Percentiles rank a stretch among this genome's conserved stretches.
phyloP scores from a whole-genome alignment of 352 stramenopile genomes.

The Globisporangium yorkense region DNA sequence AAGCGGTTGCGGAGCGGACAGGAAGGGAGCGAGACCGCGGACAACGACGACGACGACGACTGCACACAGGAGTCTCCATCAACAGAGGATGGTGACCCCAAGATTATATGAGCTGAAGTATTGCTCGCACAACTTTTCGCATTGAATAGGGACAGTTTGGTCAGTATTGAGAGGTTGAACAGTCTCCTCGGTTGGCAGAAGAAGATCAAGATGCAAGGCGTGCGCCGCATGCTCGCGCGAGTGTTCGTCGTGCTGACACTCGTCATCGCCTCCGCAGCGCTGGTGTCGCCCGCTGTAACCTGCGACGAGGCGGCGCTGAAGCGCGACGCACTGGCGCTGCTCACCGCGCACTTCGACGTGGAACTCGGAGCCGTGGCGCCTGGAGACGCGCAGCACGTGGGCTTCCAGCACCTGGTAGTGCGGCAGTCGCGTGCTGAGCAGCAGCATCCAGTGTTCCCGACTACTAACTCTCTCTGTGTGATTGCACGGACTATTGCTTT shows the following conservation, averaged over 20 bases:
- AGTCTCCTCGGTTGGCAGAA: no score
- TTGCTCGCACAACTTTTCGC: no score
- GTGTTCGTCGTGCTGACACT: no score
- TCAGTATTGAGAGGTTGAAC: no score
- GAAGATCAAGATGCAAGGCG: no score
- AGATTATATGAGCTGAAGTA: slow-evolving; percentile 3
- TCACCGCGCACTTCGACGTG: slow-evolving; percentile 50
- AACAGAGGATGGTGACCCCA: slow-evolving; percentile 16
- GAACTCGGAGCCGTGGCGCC: slow-evolving; percentile 65
- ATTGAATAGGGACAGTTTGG: no score
- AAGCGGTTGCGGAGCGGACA: slow-evolving; percentile 57
- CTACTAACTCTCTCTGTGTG: no score
- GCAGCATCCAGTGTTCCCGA: no score
- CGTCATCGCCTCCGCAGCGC: no score
- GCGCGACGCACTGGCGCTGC: slow-evolving; percentile 30
- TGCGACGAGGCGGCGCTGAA: slow-evolving; percentile 52
- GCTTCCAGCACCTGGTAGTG: slow-evolving; percentile 74
- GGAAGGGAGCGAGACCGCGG: slow-evolving; percentile 56
- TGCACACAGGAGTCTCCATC: background rate
- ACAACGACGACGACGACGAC: slow-evolving; percentile 39
- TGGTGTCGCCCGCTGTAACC: no score
- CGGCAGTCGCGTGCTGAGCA: no score
- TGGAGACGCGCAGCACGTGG: slow-evolving; percentile 33
- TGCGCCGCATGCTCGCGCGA: no score
- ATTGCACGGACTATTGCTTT: background rate